A percentile compares a stretch with the other conserved stretches of the same genome.
Conservation (phyloP, 768 basidiomycete genomes). For the Naganishia kalamii region DNA sequence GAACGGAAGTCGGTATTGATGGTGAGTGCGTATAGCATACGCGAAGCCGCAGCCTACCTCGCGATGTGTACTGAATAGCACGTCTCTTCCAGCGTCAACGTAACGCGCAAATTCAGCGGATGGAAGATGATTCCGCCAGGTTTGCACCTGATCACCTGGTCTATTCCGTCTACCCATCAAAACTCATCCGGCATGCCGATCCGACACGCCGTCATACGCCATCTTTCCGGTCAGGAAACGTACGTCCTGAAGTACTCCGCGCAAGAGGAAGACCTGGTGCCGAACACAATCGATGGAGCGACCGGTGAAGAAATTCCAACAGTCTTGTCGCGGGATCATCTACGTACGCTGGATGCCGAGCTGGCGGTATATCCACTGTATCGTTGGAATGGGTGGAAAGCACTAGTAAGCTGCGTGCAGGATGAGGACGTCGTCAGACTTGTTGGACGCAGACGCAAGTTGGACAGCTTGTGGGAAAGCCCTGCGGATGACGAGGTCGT, state of each 20-base stretch:
- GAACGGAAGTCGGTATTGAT: slow-evolving; percentile 47
- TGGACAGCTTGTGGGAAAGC: slow-evolving; percentile 40
- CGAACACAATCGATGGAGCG: not conserved
- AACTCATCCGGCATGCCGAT: slow-evolving; percentile 31
- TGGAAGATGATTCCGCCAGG: slow-evolving; percentile 48
- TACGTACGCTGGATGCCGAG: slow-evolving; percentile 42
- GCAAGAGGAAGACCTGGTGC: slow-evolving; percentile 31
- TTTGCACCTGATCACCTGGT: slow-evolving; percentile 46
- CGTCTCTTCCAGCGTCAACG: slow-evolving; percentile 27
- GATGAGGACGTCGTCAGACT: slow-evolving; percentile 33
- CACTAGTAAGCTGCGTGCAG: slow-evolving; percentile 33
- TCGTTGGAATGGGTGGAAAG: slow-evolving; percentile 35
- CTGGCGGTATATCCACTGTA: slow-evolving; percentile 47
- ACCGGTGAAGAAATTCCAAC: slow-evolving; percentile 16
- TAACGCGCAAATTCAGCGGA: slow-evolving; percentile 40
- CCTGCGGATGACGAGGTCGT: slow-evolving; percentile 20
- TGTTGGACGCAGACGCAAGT: slow-evolving; percentile 32
- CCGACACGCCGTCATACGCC: slow-evolving; percentile 38
- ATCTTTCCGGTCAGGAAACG: slow-evolving; percentile 29
- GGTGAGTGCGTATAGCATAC: slow-evolving; percentile 34
- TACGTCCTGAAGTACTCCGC: slow-evolving; percentile 38
- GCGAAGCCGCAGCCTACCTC: not conserved
- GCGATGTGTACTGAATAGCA: not conserved
- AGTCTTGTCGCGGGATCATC: slow-evolving; percentile 42
- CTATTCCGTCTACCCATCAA: slow-evolving; percentile 28